Evolutionary conservation across 306 rosid species (phyloP), one percentile per base, ranked within the genome.

Genomic region (Fagus crenata): DNA sequence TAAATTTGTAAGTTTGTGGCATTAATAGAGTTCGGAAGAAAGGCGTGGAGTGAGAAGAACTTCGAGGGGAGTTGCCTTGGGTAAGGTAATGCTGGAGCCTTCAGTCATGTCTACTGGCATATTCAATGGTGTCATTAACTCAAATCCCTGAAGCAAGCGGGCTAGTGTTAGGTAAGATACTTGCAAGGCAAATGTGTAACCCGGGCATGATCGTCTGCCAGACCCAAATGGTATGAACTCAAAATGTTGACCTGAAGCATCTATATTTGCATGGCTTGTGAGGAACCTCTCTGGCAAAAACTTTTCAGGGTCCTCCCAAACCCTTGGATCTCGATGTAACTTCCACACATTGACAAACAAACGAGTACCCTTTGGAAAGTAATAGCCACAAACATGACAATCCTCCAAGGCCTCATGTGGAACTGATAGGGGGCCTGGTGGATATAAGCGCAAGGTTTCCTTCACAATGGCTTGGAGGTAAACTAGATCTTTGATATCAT

Each of bases 381-480:
- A 11, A 12, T 69, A 69, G 54, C 53, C 73, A 17, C 14, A 0
- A 0, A 65, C 31, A 32, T 33, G 42, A 14, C 71, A 33, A 17
- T 35, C 71, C 5, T 65, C 46, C 31, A 54, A 76, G 9, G 89
- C 86, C 71, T 86, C 86, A 6, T 88, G 92, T 7, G 89, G 91
- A 2, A 90, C 70, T 33, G 84, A 69, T 1, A 90, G 53, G 0
- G 88, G 92, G 0, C 77, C 86, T 3, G 89, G 71, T 1, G 92
- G 91, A 65, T 86, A 88, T 7, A 88, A 22, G 7, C 84, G 79
- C 1, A 88, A 5, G 1, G 89, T 83, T 82, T 90, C 91, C 60
- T 85, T 90, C 11, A 81, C n/a, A n/a, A 85, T 53, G 68, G 90
- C 89, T 80, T 86, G 88, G 11, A 86, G 60, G 63, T 88, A 86